Conservation (phyloP, 2,329 filamentous ascomycete genomes). For the Calycina herbarum region DNA sequence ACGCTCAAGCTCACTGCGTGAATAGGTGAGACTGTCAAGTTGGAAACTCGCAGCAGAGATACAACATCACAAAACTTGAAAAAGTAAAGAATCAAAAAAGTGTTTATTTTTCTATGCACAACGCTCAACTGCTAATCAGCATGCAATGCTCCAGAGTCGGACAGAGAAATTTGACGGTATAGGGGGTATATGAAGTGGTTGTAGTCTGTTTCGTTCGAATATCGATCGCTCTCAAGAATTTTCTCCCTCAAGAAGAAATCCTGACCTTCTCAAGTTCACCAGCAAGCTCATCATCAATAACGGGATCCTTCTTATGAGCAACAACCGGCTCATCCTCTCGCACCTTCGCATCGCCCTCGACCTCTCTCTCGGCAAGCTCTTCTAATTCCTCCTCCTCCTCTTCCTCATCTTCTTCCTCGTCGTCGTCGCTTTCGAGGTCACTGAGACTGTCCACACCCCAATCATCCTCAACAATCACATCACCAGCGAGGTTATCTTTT, state of each 20-base stretch:
- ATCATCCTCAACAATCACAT: slow-evolving; percentile 69
- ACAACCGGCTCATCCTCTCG: slow-evolving; percentile 65
- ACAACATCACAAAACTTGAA: not conserved
- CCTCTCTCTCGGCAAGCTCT: slow-evolving; percentile 66
- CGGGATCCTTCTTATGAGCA: slow-evolving; percentile 69
- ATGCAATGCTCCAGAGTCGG: not conserved
- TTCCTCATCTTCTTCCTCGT: slow-evolving; percentile 68
- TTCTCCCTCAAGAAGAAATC: not conserved
- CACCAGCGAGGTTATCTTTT: slow-evolving; percentile 71
- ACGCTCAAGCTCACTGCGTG: too few relatives aligned
- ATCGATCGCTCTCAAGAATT: not conserved
- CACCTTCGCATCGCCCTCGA: slow-evolving; percentile 69
- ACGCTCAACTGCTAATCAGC: not conserved
- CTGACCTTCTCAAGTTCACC: slow-evolving; percentile 57
- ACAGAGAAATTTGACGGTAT: not conserved
- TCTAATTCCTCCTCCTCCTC: slow-evolving; percentile 57
- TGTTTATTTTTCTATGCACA: not conserved
- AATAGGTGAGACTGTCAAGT: not conserved
- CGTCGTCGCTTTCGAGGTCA: slow-evolving; percentile 66
- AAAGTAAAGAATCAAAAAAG: not conserved
- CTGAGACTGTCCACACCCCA: slow-evolving; percentile 86
- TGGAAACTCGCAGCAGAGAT: not conserved
- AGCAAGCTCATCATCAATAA: slow-evolving; percentile 74
- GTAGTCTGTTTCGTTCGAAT: not conserved
- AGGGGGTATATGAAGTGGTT: slow-evolving; percentile 1